phyloP scores from a whole-genome alignment of 129 eudicot species.

The Flaveria ramosissima region DNA sequence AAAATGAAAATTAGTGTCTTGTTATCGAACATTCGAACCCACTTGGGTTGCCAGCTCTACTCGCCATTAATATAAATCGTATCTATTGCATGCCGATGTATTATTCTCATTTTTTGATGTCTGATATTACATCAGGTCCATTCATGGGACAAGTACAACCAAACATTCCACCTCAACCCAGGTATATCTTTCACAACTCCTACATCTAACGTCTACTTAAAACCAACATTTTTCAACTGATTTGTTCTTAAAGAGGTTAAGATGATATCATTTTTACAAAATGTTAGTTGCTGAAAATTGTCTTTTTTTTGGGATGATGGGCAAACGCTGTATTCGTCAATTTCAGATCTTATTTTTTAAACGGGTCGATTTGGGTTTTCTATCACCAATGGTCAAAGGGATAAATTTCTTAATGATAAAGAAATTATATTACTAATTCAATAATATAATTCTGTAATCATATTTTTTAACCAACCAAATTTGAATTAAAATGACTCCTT shows the following conservation, averaged over 20 bases:
- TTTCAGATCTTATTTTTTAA: background rate
- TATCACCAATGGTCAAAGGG: background rate
- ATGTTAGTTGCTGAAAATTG: too few species aligned
- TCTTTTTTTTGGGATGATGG: too few species aligned
- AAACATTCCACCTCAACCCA: slow-evolving; percentile 46
- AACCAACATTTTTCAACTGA: too few species aligned
- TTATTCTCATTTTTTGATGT: slow-evolving; percentile 8
- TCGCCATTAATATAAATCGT: background rate
- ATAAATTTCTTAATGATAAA: background rate
- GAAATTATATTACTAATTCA: background rate
- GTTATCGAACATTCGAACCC: background rate
- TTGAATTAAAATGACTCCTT: background rate
- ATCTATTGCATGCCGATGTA: background rate
- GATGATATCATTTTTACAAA: too few species aligned
- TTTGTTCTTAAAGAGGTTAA: too few species aligned
- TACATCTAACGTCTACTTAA: background rate
- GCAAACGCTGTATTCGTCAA: too few species aligned
- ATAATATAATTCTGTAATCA: background rate
- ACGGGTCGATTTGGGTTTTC: background rate
- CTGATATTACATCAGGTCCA: slow-evolving; percentile 42
- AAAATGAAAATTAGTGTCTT: background rate
- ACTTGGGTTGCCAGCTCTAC: background rate
- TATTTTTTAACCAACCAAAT: background rate
- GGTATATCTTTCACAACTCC: slow-evolving; percentile 37
- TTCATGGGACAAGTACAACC: slow-evolving; percentile 54